phyloP scores from a whole-genome alignment of 306 rosid species.

The Hippophae gyantsensis region DNA sequence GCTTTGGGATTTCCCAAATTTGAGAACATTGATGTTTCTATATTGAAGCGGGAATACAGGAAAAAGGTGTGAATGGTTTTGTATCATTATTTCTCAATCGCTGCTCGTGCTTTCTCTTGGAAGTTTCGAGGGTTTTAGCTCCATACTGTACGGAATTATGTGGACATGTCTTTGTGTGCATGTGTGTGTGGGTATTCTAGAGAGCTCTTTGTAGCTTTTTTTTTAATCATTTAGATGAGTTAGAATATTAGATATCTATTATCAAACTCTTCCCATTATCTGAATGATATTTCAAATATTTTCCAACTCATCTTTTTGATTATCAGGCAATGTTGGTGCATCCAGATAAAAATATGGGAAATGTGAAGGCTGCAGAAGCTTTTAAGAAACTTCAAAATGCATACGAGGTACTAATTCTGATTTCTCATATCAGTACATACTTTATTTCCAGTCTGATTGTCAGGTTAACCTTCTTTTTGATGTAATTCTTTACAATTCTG shows the following conservation, averaged over 20 bases:
- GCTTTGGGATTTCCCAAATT: constrained; percentile 71
- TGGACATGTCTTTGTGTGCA: constrained; percentile 1
- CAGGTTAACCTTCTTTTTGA: neutral
- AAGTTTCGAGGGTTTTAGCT: constrained; percentile 5
- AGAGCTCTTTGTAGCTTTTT: neutral
- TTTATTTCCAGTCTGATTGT: constrained; percentile 14
- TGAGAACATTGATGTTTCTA: constrained; percentile 58
- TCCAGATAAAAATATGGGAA: constrained; percentile 99
- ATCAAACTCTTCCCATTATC: constrained; percentile 12
- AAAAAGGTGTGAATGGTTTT: constrained; percentile 48
- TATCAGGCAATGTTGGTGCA: constrained; percentile 96
- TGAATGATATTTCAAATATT: constrained; percentile 6
- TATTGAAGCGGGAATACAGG: constrained; percentile 85
- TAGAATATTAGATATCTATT: neutral
- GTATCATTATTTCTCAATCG: neutral
- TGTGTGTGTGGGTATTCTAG: constrained; percentile 2
- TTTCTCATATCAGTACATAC: neutral
- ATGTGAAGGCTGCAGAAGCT: constrained; percentile 95
- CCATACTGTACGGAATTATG: neutral
- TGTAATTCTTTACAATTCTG: neutral
- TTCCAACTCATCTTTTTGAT: neutral
- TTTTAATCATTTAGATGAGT: too few relatives aligned
- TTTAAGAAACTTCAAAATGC: constrained; percentile 99
- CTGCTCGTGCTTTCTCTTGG: neutral
- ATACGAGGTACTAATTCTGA: constrained; percentile 53